phyloP scores from a whole-genome alignment of 1,284 basidiomycete genomes.

The Leccinum pallidistipes region DNA sequence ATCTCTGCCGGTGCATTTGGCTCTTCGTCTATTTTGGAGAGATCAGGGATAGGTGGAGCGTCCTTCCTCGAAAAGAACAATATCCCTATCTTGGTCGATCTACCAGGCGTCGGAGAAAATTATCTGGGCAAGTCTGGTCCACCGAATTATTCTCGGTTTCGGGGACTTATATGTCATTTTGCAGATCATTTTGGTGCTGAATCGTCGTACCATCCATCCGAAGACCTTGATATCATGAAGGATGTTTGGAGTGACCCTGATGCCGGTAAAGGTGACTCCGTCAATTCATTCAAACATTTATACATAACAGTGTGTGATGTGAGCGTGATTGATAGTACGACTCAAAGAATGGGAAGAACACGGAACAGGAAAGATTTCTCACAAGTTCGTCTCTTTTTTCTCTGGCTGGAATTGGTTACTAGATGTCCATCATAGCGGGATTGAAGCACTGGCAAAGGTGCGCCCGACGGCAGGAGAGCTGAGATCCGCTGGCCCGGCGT shows the following conservation, averaged over 20 bases:
- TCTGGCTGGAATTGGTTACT: not conserved
- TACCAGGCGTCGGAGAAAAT: not conserved
- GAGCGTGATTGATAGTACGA: not conserved
- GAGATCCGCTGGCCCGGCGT: not conserved
- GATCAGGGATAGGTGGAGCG: not conserved
- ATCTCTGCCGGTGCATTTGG: not conserved
- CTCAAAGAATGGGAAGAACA: not conserved
- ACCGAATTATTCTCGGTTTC: not conserved
- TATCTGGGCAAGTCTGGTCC: not conserved
- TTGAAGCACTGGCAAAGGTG: not conserved
- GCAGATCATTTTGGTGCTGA: not conserved
- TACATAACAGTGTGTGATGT: not conserved
- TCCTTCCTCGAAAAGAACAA: not conserved
- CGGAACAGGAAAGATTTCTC: not conserved
- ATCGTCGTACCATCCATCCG: not conserved
- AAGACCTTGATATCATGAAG: not conserved
- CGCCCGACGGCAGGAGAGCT: not conserved
- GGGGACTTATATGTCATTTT: not conserved
- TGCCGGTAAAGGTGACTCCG: not conserved
- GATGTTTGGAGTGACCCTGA: not conserved
- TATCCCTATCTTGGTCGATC: not conserved
- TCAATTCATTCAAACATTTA: not conserved
- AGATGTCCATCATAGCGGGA: not conserved
- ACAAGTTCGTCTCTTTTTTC: not conserved
- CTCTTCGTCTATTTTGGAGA: not conserved